Base-by-base conservation (phyloP, 2,329 filamentous ascomycete genomes). In the Phyllosticta ampelicida region DNA sequence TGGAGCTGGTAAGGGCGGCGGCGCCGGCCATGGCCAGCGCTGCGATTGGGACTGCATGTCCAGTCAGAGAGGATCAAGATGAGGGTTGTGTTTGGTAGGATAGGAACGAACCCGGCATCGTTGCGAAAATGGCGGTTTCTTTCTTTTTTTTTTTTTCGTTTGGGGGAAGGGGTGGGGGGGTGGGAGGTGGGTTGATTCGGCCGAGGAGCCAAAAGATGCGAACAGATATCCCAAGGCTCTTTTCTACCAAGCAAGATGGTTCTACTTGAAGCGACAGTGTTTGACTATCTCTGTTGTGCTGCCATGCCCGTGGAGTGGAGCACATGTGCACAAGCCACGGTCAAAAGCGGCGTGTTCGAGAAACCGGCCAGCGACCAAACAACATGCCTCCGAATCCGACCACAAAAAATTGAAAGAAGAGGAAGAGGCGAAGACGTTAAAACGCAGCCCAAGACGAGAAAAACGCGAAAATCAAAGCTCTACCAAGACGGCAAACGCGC, bases 1-100 rank as follows among this genome's bases (percentile, higher is more conserved):
- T 77, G 48, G 80, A 78, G 11, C 74, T 73, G 10, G 74, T 74
- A 11, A 64, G 65, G 9, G 65, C 64, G 54, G 66, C 70, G 54
- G 68, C 55, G n/a, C 36, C 36, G 36, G 13, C 36, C 36, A 44
- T 44, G 16, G 36, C 36, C 36, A 44, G 36, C 36, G 36, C 36
- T 16, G 36, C 36, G 36, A 44, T 6, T 4, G 36, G 36, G 13
- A 44, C 36, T 44, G 36, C 4, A 16, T 5, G 36, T 44, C n/a
- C 13, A n/a, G 36, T 44, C 36, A 44, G 36, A 44, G n/a, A 16
- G n/a, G 13, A 44, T n/a, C 13, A n/a, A n/a, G 13, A n/a, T 6
- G 16, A n/a, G 11, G 5, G n/a, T 44, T 44, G 11, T 16, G 11
- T n/a, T 3, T 44, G 36, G 36, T 44, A 16, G 36, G 36, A 5